Percentiles rank a stretch among this genome's conserved stretches.
These are phyloP conservation scores for Aspergillus campestris DNA, from an alignment of 495 filamentous ascomycete genomes.

Conservation along the genomic window DNA sequence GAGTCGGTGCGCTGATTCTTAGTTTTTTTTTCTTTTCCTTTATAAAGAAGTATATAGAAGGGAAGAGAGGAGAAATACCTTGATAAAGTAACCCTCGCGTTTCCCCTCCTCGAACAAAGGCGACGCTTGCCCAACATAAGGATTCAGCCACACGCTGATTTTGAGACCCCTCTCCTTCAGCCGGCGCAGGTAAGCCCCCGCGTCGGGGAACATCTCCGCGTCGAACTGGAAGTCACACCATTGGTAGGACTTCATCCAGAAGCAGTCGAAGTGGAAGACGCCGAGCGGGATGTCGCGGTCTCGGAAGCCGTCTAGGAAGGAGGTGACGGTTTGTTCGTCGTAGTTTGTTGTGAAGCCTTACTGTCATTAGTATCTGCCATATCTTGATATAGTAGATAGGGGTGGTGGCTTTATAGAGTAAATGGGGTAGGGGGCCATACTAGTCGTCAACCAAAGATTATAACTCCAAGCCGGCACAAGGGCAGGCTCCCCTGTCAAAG, in stretches of 20 bases:
- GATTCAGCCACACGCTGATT: constrained; percentile 66
- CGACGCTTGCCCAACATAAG: constrained; percentile 60
- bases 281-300: constrained; percentile 56
- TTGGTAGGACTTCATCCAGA: constrained; percentile 58
- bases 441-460: constrained; percentile 63
- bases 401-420: neutral
- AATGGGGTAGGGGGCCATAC: constrained; percentile 9
- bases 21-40: neutral
- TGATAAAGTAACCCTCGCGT: constrained; percentile 59
- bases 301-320: constrained; percentile 60
- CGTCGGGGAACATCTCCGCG: constrained; percentile 58
- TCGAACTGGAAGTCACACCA: constrained; percentile 72
- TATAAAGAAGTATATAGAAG: neutral
- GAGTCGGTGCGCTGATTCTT: constrained; percentile 47
- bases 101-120: constrained; percentile 56
- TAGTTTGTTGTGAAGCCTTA: constrained; percentile 59
- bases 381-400: neutral
- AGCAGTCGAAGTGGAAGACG: constrained; percentile 66
- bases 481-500: constrained; percentile 51
- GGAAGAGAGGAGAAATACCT: constrained; percentile 19
- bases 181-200: constrained; percentile 50
- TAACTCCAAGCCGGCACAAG: constrained; percentile 61
- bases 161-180: constrained; percentile 55
- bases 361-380: neutral
- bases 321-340: constrained; percentile 56